These are phyloP conservation scores for Zymoseptoria pseudotritici DNA, from an alignment of 2,329 filamentous ascomycete genomes.

Conservation along the genomic window DNA sequence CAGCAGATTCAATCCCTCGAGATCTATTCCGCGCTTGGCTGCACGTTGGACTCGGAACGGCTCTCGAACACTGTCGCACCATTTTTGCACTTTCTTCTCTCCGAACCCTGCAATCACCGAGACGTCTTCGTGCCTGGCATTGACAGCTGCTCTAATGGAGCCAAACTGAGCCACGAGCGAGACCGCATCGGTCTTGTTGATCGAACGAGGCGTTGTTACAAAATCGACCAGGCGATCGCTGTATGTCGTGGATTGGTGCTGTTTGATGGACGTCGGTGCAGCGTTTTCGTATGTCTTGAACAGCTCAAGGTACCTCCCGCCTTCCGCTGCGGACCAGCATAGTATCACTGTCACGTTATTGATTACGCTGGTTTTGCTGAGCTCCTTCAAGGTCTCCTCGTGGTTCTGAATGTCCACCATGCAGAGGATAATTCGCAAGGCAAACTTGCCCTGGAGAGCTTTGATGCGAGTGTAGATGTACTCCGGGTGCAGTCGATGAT, in stretches of 20 bases:
- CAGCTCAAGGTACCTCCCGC: slow-evolving; percentile 84
- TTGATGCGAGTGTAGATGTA: slow-evolving; percentile 95
- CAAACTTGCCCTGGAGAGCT: slow-evolving; percentile 75
- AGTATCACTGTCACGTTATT: slow-evolving; percentile 89
- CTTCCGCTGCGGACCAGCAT: slow-evolving; percentile 91
- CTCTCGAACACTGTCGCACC: slow-evolving; percentile 74
- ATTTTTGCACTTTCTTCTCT: slow-evolving; percentile 84
- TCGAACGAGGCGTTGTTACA: slow-evolving; percentile 76
- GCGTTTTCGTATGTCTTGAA: slow-evolving; percentile 94
- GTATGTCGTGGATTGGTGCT: slow-evolving; percentile 76
- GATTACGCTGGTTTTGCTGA: slow-evolving; percentile 85
- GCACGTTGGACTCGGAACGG: slow-evolving; percentile 72
- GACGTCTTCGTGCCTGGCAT: slow-evolving; percentile 80
- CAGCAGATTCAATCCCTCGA: slow-evolving; percentile 25
- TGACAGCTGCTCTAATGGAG: slow-evolving; percentile 76
- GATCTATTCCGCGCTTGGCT: slow-evolving; percentile 45
- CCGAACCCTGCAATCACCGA: slow-evolving; percentile 86
- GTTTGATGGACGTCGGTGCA: slow-evolving; percentile 71
- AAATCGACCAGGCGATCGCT: slow-evolving; percentile 86
- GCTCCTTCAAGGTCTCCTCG: slow-evolving; percentile 78
- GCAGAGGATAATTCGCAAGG: slow-evolving; percentile 73
- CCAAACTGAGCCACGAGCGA: slow-evolving; percentile 88
- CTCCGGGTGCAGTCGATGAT: slow-evolving; percentile 93
- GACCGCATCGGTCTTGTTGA: slow-evolving; percentile 93
- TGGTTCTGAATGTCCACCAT: slow-evolving; percentile 96